Evolutionary conservation across 1,139 yeast species (phyloP).

Genomic region (Nakaseomyces glabratus): DNA sequence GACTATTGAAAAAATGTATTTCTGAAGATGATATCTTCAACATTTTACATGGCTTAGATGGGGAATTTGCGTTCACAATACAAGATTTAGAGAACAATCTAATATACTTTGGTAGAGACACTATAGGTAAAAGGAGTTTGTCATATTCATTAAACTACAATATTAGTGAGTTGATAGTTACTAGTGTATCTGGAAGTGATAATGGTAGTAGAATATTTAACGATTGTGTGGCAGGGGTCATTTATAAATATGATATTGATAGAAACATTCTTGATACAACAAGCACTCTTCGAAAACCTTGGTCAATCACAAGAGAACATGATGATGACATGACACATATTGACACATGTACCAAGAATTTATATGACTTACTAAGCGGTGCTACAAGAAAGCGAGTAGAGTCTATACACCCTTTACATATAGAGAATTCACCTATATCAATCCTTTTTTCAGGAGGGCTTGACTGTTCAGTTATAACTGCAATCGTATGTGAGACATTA

Average conservation of each 20-base stretch:
- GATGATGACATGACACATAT: slow-evolving; percentile 14
- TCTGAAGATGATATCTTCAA: slow-evolving; percentile 29
- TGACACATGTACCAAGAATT: slow-evolving; percentile 21
- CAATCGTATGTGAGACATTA: slow-evolving; percentile 28
- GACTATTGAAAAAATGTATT: slow-evolving; percentile 18
- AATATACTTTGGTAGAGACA: slow-evolving; percentile 76
- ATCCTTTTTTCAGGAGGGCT: slow-evolving; percentile 88
- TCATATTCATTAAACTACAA: slow-evolving; percentile 34
- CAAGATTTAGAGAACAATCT: slow-evolving; percentile 34
- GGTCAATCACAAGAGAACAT: slow-evolving; percentile 15
- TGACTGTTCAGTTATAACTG: slow-evolving; percentile 77
- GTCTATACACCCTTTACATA: slow-evolving; percentile 50
- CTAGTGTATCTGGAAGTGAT: slow-evolving; percentile 35
- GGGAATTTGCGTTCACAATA: slow-evolving; percentile 72
- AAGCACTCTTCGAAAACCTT: slow-evolving; percentile 12
- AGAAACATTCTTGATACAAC: slow-evolving; percentile 14
- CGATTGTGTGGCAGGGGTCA: slow-evolving; percentile 46
- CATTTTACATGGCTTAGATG: slow-evolving; percentile 41
- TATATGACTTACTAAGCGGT: slow-evolving; percentile 25
- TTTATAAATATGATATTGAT: slow-evolving; percentile 37
- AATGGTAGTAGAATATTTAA: slow-evolving; percentile 23
- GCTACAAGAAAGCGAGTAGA: slow-evolving; percentile 46
- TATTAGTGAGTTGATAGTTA: slow-evolving; percentile 33
- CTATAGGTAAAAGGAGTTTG: slow-evolving; percentile 71
- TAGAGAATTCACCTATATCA: slow-evolving; percentile 38